A percentile compares a stretch with the other conserved stretches of the same genome.
phyloP scores from a whole-genome alignment of 768 basidiomycete species.

The Pleurotus sapidus region DNA sequence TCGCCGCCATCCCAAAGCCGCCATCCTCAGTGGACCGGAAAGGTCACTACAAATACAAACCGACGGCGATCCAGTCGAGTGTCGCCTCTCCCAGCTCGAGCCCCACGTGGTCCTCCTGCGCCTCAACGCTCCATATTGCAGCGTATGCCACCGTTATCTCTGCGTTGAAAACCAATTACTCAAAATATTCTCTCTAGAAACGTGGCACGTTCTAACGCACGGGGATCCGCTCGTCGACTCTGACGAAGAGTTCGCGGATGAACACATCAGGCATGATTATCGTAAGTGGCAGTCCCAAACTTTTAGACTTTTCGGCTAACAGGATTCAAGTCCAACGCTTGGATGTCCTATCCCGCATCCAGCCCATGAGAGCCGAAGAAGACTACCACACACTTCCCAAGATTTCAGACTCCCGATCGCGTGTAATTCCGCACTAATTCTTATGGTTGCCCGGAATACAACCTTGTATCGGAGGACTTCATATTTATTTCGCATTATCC shows the following conservation, averaged over 20 bases:
- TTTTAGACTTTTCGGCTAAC: background rate
- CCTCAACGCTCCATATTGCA: constrained; percentile 59
- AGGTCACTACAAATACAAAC: constrained; percentile 6
- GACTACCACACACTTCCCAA: background rate
- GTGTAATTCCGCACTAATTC: background rate
- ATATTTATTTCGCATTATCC: constrained; percentile 1
- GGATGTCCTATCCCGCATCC: constrained; percentile 1
- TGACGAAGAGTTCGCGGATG: constrained; percentile 67
- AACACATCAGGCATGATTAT: constrained; percentile 64
- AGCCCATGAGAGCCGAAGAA: background rate
- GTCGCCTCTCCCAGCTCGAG: constrained; percentile 11
- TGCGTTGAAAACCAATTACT: background rate
- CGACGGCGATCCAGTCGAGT: constrained; percentile 11
- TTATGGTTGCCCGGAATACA: too few relatives aligned
- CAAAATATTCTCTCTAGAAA: constrained; percentile 42
- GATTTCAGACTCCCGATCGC: background rate
- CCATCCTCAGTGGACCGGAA: background rate
- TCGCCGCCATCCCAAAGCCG: background rate
- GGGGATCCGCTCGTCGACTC: constrained; percentile 76
- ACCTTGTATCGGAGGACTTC: background rate
- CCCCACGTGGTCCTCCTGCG: constrained; percentile 20
- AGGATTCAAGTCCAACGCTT: background rate
- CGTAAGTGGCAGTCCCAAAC: constrained; percentile 34
- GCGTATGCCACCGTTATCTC: constrained; percentile 40
- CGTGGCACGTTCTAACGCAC: constrained; percentile 65